Evolutionary conservation across 1,284 basidiomycete genomes (phyloP).

Genomic region (Sporisorium exsertum): DNA sequence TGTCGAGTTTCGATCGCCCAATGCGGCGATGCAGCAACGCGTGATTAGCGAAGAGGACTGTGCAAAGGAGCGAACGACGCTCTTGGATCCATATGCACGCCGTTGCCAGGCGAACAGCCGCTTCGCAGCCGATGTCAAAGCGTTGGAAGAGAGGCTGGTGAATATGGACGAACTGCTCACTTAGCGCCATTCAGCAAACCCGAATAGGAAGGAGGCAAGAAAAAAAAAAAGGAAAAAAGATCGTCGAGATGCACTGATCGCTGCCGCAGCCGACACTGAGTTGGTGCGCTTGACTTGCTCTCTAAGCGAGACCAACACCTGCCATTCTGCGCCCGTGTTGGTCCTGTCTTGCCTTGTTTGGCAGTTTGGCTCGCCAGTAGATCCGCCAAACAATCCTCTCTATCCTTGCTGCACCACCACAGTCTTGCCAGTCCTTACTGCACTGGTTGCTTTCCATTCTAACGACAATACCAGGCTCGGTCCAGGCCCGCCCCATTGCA

Average conservation of each 20-base stretch:
- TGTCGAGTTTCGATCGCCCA: not conserved
- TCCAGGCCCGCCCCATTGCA: not conserved
- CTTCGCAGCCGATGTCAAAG: not conserved
- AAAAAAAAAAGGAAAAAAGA: not conserved
- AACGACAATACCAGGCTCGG: not conserved
- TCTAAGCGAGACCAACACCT: constrained; percentile 38
- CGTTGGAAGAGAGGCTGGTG: too few species aligned
- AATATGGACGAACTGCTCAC: not conserved
- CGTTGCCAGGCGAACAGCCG: too few species aligned
- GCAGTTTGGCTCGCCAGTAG: constrained; percentile 6
- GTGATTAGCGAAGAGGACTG: not conserved
- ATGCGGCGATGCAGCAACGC: not conserved
- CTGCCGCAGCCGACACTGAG: not conserved
- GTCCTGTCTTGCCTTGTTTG: constrained; percentile 19
- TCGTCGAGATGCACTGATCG: constrained; percentile 2
- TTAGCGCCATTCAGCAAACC: not conserved
- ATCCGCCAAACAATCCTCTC: constrained; percentile 19
- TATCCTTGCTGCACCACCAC: not conserved
- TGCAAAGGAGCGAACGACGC: not conserved
- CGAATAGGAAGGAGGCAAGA: not conserved
- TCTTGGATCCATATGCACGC: too few species aligned
- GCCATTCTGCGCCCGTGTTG: constrained; percentile 3
- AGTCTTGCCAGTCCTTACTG: not conserved
- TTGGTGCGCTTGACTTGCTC: not conserved
- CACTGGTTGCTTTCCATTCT: too few species aligned